Conservation (phyloP, 1,284 basidiomycete genomes). For the Apiotrichum laibachii region DNA sequence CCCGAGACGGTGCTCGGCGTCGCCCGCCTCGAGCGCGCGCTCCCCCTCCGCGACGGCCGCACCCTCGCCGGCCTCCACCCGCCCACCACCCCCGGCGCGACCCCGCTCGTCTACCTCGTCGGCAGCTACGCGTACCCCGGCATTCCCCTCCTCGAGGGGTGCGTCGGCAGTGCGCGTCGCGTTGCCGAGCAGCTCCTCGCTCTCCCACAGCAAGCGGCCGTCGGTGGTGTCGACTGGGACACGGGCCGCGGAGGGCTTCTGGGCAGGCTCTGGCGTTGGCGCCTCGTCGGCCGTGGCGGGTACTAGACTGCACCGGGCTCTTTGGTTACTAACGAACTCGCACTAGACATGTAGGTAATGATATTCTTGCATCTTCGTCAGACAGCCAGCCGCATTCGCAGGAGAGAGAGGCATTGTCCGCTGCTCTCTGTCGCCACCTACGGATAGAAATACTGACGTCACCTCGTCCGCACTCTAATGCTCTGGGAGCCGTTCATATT, state of each 20-base stretch:
- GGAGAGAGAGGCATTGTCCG: too few relatives aligned
- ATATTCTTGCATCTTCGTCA: too few relatives aligned
- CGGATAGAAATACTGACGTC: too few relatives aligned
- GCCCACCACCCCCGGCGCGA: not conserved
- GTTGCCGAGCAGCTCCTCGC: conserved; percentile 32
- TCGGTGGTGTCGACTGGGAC: conserved; percentile 33
- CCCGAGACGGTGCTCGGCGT: conserved; percentile 58
- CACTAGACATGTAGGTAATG: too few relatives aligned
- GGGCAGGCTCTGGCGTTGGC: conserved; percentile 38
- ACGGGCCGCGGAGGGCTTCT: conserved; percentile 29
- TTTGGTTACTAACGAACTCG: not conserved
- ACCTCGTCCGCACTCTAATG: too few relatives aligned
- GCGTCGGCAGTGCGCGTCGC: conserved; percentile 46
- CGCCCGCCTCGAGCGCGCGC: conserved; percentile 59
- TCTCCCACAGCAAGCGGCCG: not conserved
- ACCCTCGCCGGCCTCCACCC: conserved; percentile 21
- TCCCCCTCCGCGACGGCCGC: conserved; percentile 31
- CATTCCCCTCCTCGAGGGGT: conserved; percentile 52
- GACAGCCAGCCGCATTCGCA: too few relatives aligned
- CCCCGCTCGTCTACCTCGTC: conserved; percentile 36
- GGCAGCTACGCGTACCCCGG: conserved; percentile 51
- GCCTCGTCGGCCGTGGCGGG: conserved; percentile 5
- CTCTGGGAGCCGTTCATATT: too few relatives aligned
- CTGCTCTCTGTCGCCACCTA: too few relatives aligned
- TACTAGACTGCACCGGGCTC: conserved; percentile 3